Conservation (phyloP, 306 rosid genomes). For the Erythrophleum fordii region DNA sequence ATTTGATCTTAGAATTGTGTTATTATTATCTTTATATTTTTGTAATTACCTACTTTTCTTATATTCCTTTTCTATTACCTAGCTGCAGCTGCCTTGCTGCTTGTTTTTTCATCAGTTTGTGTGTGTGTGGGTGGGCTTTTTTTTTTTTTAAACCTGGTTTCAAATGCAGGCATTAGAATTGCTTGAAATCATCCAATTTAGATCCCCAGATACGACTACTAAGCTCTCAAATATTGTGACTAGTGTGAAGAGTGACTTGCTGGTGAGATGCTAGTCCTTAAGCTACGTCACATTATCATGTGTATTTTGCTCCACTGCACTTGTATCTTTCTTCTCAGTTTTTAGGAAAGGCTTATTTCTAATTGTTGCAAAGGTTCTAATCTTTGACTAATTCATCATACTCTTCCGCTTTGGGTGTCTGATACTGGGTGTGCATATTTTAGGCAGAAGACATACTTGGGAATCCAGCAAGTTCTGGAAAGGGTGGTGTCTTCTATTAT, state of each 20-base stretch:
- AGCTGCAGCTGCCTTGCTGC: neutral
- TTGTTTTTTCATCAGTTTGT: neutral
- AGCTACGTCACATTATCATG: neutral
- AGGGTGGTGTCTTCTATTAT: conserved; percentile 86
- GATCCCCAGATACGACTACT: conserved; percentile 73
- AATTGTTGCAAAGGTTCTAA: conserved; percentile 19
- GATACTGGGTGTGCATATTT: conserved; percentile 28
- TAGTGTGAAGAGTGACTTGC: conserved; percentile 64
- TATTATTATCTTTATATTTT: neutral
- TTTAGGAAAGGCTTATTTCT: neutral
- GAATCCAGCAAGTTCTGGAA: conserved; percentile 78
- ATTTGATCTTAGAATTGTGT: neutral
- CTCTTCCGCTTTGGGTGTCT: conserved; percentile 12
- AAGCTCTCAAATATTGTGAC: conserved; percentile 72
- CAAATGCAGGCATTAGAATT: conserved; percentile 76
- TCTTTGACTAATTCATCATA: conserved; percentile 21
- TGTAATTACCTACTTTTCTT: neutral
- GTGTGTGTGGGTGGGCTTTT: too few species aligned
- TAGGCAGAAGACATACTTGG: conserved; percentile 82
- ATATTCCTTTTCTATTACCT: neutral
- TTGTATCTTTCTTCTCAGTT: neutral
- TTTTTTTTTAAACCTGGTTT: conserved; percentile 18
- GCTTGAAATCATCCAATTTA: conserved; percentile 94
- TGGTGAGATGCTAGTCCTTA: conserved; percentile 60
- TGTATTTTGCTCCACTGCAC: neutral